Evolutionary conservation across 495 filamentous ascomycete genomes (phyloP).

Genomic region (Penicillium parvum): DNA sequence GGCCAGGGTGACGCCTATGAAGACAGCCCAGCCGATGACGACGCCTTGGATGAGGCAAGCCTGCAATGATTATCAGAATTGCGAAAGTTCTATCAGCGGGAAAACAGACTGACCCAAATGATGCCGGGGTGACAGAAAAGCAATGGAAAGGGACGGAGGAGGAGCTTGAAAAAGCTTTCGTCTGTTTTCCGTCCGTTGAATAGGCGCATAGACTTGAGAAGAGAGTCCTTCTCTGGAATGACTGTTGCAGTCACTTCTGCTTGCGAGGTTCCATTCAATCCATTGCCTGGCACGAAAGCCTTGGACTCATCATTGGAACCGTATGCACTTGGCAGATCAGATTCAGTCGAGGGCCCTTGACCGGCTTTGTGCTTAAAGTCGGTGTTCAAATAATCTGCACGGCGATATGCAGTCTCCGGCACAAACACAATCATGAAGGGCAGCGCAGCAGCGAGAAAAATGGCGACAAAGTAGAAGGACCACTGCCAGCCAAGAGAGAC

Average conservation of each 20-base stretch:
- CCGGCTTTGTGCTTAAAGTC: constrained; percentile 40
- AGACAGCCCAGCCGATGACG: constrained; percentile 91
- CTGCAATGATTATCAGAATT: constrained; percentile 18
- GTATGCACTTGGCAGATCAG: constrained; percentile 7
- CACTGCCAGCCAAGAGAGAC: constrained; percentile 68
- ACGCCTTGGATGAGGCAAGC: constrained; percentile 86
- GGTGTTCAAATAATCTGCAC: constrained; percentile 60
- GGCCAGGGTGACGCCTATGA: constrained; percentile 84
- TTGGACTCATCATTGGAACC: constrained; percentile 13
- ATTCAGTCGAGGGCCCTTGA: constrained; percentile 10
- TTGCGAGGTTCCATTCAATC: constrained; percentile 3
- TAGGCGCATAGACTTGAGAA: constrained; percentile 52
- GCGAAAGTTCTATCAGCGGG: too few relatives aligned
- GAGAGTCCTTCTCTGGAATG: constrained; percentile 45
- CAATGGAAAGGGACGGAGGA: constrained; percentile 59
- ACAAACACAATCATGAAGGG: constrained; percentile 71
- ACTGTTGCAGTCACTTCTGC: constrained; percentile 10
- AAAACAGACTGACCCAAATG: too few relatives aligned
- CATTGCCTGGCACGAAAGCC: constrained; percentile 4
- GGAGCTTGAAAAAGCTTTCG: constrained; percentile 55
- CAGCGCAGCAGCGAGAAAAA: constrained; percentile 59
- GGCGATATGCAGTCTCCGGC: constrained; percentile 77
- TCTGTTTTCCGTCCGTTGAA: constrained; percentile 81
- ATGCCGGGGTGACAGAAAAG: constrained; percentile 74
- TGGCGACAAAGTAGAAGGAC: constrained; percentile 70